These are phyloP conservation scores for Paracoccidioides lutzii DNA, from an alignment of 2,329 filamentous ascomycete genomes.

Conservation along the genomic window DNA sequence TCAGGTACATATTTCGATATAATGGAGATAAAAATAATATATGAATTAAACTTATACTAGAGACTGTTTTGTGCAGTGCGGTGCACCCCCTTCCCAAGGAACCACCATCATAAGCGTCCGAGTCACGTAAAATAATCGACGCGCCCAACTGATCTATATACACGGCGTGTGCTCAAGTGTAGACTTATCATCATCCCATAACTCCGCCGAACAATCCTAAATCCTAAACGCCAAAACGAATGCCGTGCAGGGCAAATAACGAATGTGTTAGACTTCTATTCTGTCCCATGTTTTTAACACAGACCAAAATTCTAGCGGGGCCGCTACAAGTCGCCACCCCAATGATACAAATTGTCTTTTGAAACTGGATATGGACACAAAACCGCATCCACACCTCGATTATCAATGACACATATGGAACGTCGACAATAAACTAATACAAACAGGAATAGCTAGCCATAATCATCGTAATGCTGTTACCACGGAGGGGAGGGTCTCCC, in stretches of 20 bases:
- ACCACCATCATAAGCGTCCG: not conserved
- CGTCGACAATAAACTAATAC: not conserved
- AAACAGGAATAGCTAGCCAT: constrained; percentile 6
- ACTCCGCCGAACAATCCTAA: not conserved
- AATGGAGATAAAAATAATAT: not conserved
- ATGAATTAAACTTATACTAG: not conserved
- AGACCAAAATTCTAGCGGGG: not conserved
- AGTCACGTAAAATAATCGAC: not conserved
- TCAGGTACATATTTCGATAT: not conserved
- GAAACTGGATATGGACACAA: not conserved
- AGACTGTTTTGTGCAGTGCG: not conserved
- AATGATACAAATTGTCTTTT: not conserved
- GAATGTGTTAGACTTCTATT: not conserved
- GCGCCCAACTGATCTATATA: not conserved
- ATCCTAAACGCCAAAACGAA: not conserved
- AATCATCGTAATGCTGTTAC: constrained; percentile 5
- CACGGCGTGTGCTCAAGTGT: not conserved
- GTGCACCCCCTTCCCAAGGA: not conserved
- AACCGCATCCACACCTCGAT: not conserved
- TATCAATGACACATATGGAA: constrained; percentile 4
- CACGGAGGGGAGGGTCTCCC: constrained; percentile 3
- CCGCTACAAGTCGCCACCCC: not conserved
- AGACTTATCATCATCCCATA: not conserved
- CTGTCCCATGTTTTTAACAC: not conserved
- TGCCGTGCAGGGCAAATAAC: not conserved